Conservation (phyloP, 177 flowering plant genomes). For the Vitis hybrid region DNA sequence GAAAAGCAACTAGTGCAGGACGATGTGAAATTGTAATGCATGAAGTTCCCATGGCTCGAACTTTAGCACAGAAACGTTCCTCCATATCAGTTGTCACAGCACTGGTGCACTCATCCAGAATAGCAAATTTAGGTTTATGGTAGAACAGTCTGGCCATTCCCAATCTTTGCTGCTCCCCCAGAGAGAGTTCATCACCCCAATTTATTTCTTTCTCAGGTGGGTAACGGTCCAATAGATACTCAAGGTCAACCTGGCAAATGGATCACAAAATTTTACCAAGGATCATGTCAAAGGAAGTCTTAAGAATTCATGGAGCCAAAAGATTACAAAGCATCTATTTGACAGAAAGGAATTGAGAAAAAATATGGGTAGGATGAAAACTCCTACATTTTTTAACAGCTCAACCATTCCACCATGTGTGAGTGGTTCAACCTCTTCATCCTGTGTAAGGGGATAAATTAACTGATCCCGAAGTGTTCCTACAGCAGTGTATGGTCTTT, state of each 20-base stretch:
- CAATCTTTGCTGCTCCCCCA: constrained; percentile 97
- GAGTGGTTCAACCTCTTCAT: constrained; percentile 76
- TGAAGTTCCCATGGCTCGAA: constrained; percentile 98
- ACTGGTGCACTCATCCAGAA: constrained; percentile 99
- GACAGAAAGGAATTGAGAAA: not conserved
- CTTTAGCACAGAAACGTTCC: constrained; percentile 95
- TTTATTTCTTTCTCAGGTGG: constrained; percentile 88
- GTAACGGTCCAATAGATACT: constrained; percentile 90
- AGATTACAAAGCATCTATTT: not conserved
- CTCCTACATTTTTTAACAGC: constrained; percentile 84
- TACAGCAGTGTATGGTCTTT: constrained; percentile 95
- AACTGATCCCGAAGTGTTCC: constrained; percentile 98
- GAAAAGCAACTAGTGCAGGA: constrained; percentile 97
- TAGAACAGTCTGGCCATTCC: constrained; percentile 99
- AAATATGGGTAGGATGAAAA: constrained; percentile 1
- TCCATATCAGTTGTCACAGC: constrained; percentile 99
- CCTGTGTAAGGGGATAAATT: constrained; percentile 91
- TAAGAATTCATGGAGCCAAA: not conserved
- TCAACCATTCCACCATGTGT: constrained; percentile 80
- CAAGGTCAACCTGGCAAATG: constrained; percentile 81
- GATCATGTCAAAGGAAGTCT: not conserved
- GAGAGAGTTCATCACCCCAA: constrained; percentile 99
- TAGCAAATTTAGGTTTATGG: constrained; percentile 98
- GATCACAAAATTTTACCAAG: constrained; percentile 1
- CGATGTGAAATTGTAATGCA: constrained; percentile 99